Percentiles rank a stretch among this genome's conserved stretches.
phyloP scores from a whole-genome alignment of 73 alveolate genomes.

The Breviolum minutum region DNA sequence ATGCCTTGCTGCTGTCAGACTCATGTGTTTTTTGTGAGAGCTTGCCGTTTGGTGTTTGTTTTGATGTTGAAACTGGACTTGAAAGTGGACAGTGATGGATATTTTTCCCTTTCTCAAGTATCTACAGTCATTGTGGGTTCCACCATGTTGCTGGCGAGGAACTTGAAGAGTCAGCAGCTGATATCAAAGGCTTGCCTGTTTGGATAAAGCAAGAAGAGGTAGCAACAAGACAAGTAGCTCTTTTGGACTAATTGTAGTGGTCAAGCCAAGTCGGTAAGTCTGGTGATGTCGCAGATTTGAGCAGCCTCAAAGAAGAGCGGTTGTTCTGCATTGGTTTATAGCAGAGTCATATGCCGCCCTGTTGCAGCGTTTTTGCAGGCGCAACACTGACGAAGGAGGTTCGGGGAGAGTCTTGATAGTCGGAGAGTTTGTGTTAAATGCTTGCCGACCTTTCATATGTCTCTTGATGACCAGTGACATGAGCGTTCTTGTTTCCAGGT shows the following conservation, averaged over 20 bases:
- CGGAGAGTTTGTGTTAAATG: background rate
- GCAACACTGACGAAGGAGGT: conserved; percentile 15
- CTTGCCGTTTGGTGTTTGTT: too few relatives aligned
- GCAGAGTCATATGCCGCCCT: background rate
- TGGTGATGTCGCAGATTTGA: too few relatives aligned
- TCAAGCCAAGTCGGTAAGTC: too few relatives aligned
- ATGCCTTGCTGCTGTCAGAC: too few relatives aligned
- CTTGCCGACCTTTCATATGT: background rate
- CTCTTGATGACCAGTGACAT: background rate
- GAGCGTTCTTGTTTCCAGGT: background rate
- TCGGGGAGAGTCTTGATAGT: background rate
- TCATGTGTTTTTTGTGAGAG: too few relatives aligned
- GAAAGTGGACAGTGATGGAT: too few relatives aligned
- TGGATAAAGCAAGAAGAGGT: too few relatives aligned
- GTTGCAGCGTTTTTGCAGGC: background rate
- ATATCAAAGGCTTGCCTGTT: background rate
- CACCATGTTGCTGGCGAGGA: background rate
- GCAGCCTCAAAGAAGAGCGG: background rate
- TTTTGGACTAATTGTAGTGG: too few relatives aligned
- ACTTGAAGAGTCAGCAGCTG: conserved; percentile 41
- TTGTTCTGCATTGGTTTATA: background rate
- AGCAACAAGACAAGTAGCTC: too few relatives aligned
- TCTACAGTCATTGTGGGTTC: background rate
- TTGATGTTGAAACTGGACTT: too few relatives aligned
- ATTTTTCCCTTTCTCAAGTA: too few relatives aligned